A percentile compares a stretch with the other conserved stretches of the same genome.
Evolutionary conservation across 192 early-diverging fungal genomes (phyloP).

Genomic region (Coemansia erecta): DNA sequence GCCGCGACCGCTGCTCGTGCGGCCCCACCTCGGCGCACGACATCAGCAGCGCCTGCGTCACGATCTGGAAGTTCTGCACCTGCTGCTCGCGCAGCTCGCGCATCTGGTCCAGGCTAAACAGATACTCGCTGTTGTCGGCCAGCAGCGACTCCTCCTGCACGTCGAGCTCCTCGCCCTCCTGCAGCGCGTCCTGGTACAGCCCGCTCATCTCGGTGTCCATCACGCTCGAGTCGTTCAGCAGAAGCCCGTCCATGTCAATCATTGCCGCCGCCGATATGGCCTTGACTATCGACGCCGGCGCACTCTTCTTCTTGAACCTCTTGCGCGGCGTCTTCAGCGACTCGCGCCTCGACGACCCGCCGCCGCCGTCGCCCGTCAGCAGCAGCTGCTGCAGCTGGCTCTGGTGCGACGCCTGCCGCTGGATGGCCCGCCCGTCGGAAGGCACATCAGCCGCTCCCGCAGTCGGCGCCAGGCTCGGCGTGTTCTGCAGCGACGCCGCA

Average conservation of each 20-base stretch:
- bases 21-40: constrained; percentile 39
- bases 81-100: constrained; percentile 51
- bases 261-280: constrained; percentile 14
- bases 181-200: constrained; percentile 51
- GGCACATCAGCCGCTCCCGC: not conserved
- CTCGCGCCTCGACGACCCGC: constrained; percentile 13
- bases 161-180: constrained; percentile 49
- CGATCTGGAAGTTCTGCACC: constrained; percentile 54
- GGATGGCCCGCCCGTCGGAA: not conserved
- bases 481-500: not conserved
- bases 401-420: constrained; percentile 11
- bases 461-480: not conserved
- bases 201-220: constrained; percentile 49
- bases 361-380: constrained; percentile 5
- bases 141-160: constrained; percentile 45
- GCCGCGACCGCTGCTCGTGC: constrained; percentile 24
- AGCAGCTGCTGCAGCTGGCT: constrained; percentile 13
- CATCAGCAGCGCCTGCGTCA: constrained; percentile 51
- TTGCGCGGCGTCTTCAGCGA: constrained; percentile 27
- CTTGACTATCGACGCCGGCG: constrained; percentile 17
- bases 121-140: constrained; percentile 31
- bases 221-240: constrained; percentile 13
- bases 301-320: constrained; percentile 18
- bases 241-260: constrained; percentile 16
- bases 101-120: constrained; percentile 53